Percentiles rank a stretch among this genome's conserved stretches.
Conservation (phyloP, 1,284 basidiomycete species). For the Agaricales sp. region DNA sequence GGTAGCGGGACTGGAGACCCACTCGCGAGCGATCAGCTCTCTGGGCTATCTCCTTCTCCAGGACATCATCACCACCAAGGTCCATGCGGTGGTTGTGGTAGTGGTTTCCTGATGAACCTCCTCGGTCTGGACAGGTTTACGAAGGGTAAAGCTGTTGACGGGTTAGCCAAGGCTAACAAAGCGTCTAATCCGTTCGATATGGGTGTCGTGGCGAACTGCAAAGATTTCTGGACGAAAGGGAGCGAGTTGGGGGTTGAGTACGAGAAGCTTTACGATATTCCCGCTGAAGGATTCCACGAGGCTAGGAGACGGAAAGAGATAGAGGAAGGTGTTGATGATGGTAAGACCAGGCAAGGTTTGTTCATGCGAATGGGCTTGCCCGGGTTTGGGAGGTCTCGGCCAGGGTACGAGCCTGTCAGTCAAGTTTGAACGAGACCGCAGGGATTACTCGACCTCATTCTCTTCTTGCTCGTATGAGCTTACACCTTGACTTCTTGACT, state of each 20-base stretch:
- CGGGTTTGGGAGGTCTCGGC: slow-evolving; percentile 25
- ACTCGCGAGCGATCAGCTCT: slow-evolving; percentile 35
- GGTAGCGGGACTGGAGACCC: slow-evolving; percentile 37
- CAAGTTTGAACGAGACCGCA: slow-evolving; percentile 26
- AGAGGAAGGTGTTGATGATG: slow-evolving; percentile 42
- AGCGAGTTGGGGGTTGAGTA: slow-evolving; percentile 85
- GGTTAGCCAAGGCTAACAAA: slow-evolving; percentile 56
- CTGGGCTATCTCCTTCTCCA: slow-evolving; percentile 33
- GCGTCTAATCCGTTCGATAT: slow-evolving; percentile 90
- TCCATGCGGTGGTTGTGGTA: slow-evolving; percentile 27
- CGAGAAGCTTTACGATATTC: slow-evolving; percentile 82
- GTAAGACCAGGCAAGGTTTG: slow-evolving; percentile 28
- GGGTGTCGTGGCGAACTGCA: slow-evolving; percentile 80
- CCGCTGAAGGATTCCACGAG: slow-evolving; percentile 70
- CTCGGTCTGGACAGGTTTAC: slow-evolving; percentile 93
- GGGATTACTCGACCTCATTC: neutral
- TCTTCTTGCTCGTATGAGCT: no score
- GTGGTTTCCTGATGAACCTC: slow-evolving; percentile 75
- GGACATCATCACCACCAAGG: slow-evolving; percentile 25
- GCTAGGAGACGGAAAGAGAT: slow-evolving; percentile 46
- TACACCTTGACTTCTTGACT: neutral
- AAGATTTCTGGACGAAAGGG: slow-evolving; percentile 91
- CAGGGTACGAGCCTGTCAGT: slow-evolving; percentile 53
- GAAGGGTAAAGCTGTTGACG: slow-evolving; percentile 77
- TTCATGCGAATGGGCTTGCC: slow-evolving; percentile 40